Evolutionary conservation across 306 rosid species (phyloP), one percentile per base, ranked within the genome.

Genomic region (Quercus agrifolia): DNA sequence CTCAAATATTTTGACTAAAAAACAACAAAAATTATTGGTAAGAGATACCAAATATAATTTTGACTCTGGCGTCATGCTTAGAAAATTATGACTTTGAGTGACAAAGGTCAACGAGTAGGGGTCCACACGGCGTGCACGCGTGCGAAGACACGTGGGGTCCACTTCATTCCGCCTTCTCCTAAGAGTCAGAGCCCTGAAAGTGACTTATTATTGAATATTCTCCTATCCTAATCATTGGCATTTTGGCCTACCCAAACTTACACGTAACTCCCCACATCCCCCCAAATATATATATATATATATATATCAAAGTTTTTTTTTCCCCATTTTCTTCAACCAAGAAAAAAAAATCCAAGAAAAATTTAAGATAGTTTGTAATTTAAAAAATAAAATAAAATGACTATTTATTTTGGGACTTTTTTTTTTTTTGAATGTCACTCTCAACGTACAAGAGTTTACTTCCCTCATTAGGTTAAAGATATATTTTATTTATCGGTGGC

Each of bases 131-230:
- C 97, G 96, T 88, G 97, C 97, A 91, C 84, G 98, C 97, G 97
- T 91, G 97, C 91, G 81, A 81, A 4, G 73, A 86, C 91, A 85
- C 4, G 3, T 35, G 77, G 93, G 94, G 14, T 89, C 93, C 84
- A 84, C 66, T 14, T 9, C 0, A 30, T 54, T 64, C 80, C 75
- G 15, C n/a, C 63, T 74, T 80, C 80, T 27, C 85, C 79, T 90
- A 35, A 70, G 90, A 94, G 98, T 92, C 97, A 94, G 97, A 92
- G 93, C 97, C 94, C 85, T 41, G 92, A 92, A 82, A 82, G 78
- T 66, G 91, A 91, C 93, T 44, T 61, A 9, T 71, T 52, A n/a
- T 52, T 71, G 63, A 69, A 81, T 75, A 78, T 86, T 84, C 86
- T 76, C 54, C 83, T 52, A 8, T 80, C 79, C 57, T 76, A 62